Evolutionary conservation across 495 filamentous ascomycete species (phyloP), one percentile per base, ranked within the genome.

Genomic region (Podospora comata): DNA sequence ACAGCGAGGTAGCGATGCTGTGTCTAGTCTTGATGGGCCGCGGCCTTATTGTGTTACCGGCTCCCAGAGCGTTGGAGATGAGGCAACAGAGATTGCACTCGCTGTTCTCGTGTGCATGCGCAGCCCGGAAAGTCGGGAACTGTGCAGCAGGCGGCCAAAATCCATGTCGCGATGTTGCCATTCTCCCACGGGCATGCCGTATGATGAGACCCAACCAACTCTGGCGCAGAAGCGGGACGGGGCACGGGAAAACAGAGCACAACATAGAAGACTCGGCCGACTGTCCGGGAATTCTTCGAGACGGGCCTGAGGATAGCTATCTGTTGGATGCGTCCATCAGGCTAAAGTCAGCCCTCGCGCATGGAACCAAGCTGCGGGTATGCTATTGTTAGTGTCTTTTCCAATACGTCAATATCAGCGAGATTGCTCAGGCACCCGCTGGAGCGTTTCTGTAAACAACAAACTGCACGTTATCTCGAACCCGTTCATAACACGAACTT

Each of bases 111-210:
- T 55, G 63, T 44, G 34, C 30, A 56, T 68, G 66, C 65, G 65
- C 72, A 76, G 69, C 66, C 74, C 73, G 72, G 70, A 70, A 75
- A 48, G 67, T 61, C 71, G 74, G 70, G 74, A 76, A 57, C 64
- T 67, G 64, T 61, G 65, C 67, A 69, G 55, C 56, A 64, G 27
- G 16, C 27, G 59, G 19, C 28, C 59, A 32, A 28, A 18, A 26
- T 27, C 59, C 6, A 18, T 58, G 55, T 58, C 55, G n/a, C 55
- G 55, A 20, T 19, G 55, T 58, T 58, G n/a, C 55, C n/a, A 58
- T 26, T 9, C 39, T 58, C 55, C n/a, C 55, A 66, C 60, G 30
- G 65, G 58, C 34, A 23, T 23, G 60, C 18, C 48, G 57, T 55
- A 68, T 64, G 60, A 39, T 39, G 32, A 23, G 58, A 60, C 30